These are phyloP conservation scores for Podaxis sp. DNA, from an alignment of 768 basidiomycete species.

Conservation along the genomic window DNA sequence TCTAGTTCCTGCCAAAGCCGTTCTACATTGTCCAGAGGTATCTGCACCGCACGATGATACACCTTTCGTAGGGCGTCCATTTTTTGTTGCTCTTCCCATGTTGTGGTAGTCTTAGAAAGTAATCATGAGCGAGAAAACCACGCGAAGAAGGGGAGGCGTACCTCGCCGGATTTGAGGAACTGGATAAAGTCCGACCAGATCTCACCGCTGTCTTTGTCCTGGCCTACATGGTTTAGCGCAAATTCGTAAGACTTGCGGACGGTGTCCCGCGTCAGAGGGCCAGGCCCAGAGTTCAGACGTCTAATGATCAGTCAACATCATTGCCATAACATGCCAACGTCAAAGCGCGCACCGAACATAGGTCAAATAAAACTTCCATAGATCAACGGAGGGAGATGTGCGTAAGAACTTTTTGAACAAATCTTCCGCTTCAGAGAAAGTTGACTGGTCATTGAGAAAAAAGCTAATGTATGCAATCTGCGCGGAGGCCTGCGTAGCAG, in stretches of 20 bases:
- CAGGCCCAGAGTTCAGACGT: slow-evolving; percentile 56
- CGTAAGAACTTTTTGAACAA: slow-evolving; percentile 89
- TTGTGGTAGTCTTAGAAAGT: slow-evolving; percentile 54
- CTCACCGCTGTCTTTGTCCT: slow-evolving; percentile 88
- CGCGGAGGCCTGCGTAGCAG: slow-evolving; percentile 60
- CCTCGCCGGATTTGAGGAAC: slow-evolving; percentile 80
- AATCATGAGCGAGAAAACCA: background rate
- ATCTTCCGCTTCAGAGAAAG: slow-evolving; percentile 76
- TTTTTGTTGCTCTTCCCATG: slow-evolving; percentile 95
- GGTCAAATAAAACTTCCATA: slow-evolving; percentile 91
- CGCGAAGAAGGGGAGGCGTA: slow-evolving; percentile 30
- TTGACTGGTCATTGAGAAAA: slow-evolving; percentile 59
- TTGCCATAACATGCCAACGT: slow-evolving; percentile 18
- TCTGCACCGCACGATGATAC: slow-evolving; percentile 91
- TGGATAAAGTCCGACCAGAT: slow-evolving; percentile 96
- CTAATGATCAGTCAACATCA: slow-evolving; percentile 31
- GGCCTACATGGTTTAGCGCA: slow-evolving; percentile 83
- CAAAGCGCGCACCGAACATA: slow-evolving; percentile 75
- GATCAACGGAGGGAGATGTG: slow-evolving; percentile 81
- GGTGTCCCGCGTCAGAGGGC: slow-evolving; percentile 64
- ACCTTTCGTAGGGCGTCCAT: slow-evolving; percentile 91
- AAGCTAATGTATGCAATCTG: slow-evolving; percentile 85
- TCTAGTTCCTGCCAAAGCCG: slow-evolving; percentile 92
- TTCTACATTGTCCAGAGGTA: slow-evolving; percentile 93
- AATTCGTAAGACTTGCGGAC: slow-evolving; percentile 92